phyloP scores from a whole-genome alignment of 1,284 basidiomycete species.

The Heterobasidion occidentale region DNA sequence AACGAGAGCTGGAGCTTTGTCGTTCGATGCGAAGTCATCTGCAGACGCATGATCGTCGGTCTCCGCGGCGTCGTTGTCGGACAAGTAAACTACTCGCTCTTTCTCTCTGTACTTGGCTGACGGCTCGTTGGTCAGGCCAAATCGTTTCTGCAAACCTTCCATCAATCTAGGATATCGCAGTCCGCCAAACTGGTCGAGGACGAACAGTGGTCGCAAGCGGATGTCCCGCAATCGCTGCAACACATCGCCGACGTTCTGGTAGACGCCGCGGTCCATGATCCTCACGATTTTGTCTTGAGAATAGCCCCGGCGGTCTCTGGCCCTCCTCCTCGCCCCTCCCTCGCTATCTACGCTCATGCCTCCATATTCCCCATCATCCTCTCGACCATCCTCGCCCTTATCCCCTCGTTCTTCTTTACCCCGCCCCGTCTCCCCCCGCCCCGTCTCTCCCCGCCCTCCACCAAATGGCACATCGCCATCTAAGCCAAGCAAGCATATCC shows the following conservation, averaged over 20 bases:
- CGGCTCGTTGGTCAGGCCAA: conserved; percentile 54
- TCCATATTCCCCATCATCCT: conserved; percentile 15
- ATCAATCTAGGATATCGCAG: conserved; percentile 73
- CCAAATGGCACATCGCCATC: conserved; percentile 22
- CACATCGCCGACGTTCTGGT: conserved; percentile 68
- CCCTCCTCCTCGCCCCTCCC: conserved; percentile 15
- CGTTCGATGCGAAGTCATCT: conserved; percentile 77
- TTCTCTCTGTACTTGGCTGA: conserved; percentile 7
- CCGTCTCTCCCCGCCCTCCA: conserved; percentile 18
- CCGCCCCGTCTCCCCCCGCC: conserved; percentile 15
- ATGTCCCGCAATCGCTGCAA: conserved; percentile 65
- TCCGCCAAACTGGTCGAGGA: conserved; percentile 90
- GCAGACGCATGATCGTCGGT: conserved; percentile 86
- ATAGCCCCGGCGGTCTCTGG: conserved; percentile 18
- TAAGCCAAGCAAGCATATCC: conserved; percentile 55
- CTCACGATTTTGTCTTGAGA: conserved; percentile 47
- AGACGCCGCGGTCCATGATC: conserved; percentile 78
- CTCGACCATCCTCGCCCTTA: conserved; percentile 20
- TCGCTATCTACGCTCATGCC: conserved; percentile 13
- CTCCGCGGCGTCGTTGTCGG: conserved; percentile 77
- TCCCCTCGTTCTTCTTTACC: conserved; percentile 10
- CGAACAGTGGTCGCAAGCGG: conserved; percentile 81
- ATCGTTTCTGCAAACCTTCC: conserved; percentile 80
- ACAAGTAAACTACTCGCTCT: conserved; percentile 43
- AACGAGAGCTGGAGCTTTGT: conserved; percentile 87